Base-by-base conservation (phyloP, 345 rosid genomes). In the Jatropha curcas region DNA sequence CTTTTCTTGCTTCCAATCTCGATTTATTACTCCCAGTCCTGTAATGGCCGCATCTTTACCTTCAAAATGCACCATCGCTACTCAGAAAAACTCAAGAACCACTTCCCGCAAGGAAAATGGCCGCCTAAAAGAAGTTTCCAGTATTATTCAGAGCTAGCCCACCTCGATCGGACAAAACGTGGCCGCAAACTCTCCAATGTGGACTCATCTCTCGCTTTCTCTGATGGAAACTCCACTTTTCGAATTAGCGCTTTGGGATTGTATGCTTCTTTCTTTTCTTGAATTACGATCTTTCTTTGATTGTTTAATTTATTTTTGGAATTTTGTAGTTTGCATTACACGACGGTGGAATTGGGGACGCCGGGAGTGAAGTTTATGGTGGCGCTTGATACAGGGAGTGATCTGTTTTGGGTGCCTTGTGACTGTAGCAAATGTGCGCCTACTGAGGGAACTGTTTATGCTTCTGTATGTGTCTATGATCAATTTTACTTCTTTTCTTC, bases 371-470 rank as follows among this genome's bases (percentile, higher is more conserved):
- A 89, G 83, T 92, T 94, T 74, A 82, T 89, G 90, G 97, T 88
- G 88, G 97, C 97, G 2, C 92, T 89, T 27, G 98, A 89, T 74
- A 87, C 96, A 0, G 93, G 97, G 25, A 92, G 98, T 65, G 95
- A 92, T 72, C 86, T 94, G 76, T 92, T 90, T 64, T 92, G 98
- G 97, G 95, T 94, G 46, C 98, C 98, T 24, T 89, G 98, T 79
- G 91, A 92, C 57, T 88, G 97, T 62, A 86, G 80, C 78, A 80
- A 79, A 82, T 92, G 97, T 67, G 93, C 94, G 13, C 84, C 97
- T 34, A 88, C 85, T 58, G 73, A 85, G 71, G 87, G 88, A 52
- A 64, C 93, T 20, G 51, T 76, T 78, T 89, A 85, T 70, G 81
- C 89, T 77, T 87, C 90, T 62, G 94, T 92, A 88, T 46, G 88